A percentile compares a stretch with the other conserved stretches of the same genome.
Conservation (phyloP, 2,329 filamentous ascomycete genomes). For the Fusarium sacchari region DNA sequence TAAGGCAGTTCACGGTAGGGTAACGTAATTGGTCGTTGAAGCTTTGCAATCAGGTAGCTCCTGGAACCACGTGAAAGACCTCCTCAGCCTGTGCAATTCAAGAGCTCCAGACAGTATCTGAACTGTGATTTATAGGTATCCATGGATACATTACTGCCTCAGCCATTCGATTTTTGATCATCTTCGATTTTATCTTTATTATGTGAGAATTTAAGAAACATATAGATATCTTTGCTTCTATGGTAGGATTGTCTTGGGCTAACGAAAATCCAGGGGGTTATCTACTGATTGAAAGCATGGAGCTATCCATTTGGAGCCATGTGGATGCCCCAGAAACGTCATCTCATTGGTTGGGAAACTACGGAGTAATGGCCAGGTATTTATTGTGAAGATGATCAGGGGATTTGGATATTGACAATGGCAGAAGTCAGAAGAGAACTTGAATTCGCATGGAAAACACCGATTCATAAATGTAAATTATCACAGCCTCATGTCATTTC, state of each 20-base stretch:
- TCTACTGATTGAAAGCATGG: neutral
- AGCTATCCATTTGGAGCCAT: neutral
- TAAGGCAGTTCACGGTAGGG: neutral
- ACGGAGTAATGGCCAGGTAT: neutral
- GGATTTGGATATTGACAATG: neutral
- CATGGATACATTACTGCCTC: neutral
- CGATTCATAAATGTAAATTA: neutral
- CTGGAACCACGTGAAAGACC: neutral
- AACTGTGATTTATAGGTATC: neutral
- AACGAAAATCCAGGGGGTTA: neutral
- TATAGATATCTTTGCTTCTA: neutral
- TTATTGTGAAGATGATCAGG: neutral
- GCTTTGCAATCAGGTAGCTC: neutral
- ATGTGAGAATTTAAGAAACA: neutral
- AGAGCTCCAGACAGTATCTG: neutral
- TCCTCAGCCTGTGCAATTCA: neutral
- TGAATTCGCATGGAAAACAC: neutral
- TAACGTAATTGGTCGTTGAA: neutral
- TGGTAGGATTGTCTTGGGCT: neutral
- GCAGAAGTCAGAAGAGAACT: neutral
- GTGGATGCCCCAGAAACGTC: neutral
- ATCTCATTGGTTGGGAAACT: constrained; percentile 7
- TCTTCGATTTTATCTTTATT: neutral
- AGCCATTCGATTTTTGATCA: neutral
- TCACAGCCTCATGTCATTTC: constrained; percentile 5